phyloP scores from a whole-genome alignment of 2,329 filamentous ascomycete species.

The Aspergillus terreus region DNA sequence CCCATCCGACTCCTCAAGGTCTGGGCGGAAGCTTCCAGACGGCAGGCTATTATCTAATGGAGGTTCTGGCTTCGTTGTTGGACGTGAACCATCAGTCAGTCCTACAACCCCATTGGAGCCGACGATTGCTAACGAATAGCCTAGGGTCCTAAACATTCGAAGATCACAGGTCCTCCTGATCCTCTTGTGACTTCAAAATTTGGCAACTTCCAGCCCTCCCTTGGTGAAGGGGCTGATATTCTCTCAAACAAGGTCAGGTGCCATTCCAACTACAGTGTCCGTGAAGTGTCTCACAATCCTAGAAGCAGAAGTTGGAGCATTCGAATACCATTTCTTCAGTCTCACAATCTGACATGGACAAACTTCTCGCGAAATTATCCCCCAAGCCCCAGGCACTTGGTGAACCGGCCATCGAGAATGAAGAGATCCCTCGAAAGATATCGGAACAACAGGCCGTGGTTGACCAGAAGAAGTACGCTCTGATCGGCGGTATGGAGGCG shows the following conservation, averaged over 20 bases:
- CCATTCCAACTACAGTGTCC: conserved; percentile 2
- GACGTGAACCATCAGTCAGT: conserved; percentile 27
- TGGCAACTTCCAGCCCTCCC: conserved; percentile 27
- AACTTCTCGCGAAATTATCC: conserved; percentile 46
- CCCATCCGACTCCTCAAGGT: conserved; percentile 20
- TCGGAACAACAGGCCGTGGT: conserved; percentile 61
- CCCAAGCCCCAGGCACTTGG: conserved; percentile 28
- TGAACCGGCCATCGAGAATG: conserved; percentile 13
- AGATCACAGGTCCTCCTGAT: conserved; percentile 25
- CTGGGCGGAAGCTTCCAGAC: conserved; percentile 21
- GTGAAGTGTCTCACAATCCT: conserved; percentile 30
- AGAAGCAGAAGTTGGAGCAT: conserved; percentile 48
- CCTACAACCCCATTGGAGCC: neutral
- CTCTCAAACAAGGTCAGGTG: conserved; percentile 37
- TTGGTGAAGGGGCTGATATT: conserved; percentile 20
- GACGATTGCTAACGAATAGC: neutral
- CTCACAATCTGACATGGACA: conserved; percentile 58
- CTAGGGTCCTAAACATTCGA: conserved; percentile 24
- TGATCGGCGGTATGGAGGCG: neutral
- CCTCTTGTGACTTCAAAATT: conserved; percentile 32
- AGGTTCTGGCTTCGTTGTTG: conserved; percentile 14
- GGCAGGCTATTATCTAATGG: conserved; percentile 18
- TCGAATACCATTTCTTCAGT: conserved; percentile 22
- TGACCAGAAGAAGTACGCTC: too few species aligned
- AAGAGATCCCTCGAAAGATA: conserved; percentile 61